phyloP scores from a whole-genome alignment of 169 alveolate genomes.

The Plasmodium gonderi region DNA sequence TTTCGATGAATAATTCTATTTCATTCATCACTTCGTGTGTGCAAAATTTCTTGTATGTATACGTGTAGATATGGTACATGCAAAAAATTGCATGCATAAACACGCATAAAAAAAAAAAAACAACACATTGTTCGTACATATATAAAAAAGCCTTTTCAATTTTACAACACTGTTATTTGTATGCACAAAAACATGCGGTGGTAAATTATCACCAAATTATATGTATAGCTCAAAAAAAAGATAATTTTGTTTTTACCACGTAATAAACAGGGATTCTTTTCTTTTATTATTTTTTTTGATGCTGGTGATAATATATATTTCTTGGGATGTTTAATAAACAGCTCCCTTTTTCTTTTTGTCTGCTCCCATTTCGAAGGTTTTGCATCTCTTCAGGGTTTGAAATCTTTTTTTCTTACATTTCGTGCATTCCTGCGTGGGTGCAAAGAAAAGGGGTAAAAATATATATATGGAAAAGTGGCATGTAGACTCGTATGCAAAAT shows the following conservation, averaged over 20 bases:
- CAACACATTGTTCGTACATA: too few species aligned
- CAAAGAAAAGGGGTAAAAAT: not conserved
- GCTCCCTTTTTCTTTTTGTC: slow-evolving; percentile 94
- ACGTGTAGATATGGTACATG: not conserved
- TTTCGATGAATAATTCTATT: not conserved
- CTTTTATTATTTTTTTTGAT: not conserved
- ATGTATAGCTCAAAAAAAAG: not conserved
- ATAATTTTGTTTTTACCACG: not conserved
- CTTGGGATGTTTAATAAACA: slow-evolving; percentile 73
- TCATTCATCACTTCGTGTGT: not conserved
- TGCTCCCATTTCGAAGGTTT: slow-evolving; percentile 98
- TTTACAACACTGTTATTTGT: not conserved
- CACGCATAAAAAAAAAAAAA: not conserved
- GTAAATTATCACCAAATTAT: not conserved
- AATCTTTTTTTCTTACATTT: slow-evolving; percentile 97
- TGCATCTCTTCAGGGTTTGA: slow-evolving; percentile 97
- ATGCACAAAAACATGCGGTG: not conserved
- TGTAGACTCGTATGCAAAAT: not conserved
- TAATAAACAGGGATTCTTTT: not conserved
- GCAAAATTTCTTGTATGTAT: not conserved
- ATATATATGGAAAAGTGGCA: not conserved
- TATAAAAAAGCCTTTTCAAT: not conserved
- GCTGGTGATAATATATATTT: not conserved
- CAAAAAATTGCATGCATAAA: not conserved
- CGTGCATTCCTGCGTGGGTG: slow-evolving; percentile 94